Conservation (phyloP, 345 rosid species). For the Physaria fendleri region DNA sequence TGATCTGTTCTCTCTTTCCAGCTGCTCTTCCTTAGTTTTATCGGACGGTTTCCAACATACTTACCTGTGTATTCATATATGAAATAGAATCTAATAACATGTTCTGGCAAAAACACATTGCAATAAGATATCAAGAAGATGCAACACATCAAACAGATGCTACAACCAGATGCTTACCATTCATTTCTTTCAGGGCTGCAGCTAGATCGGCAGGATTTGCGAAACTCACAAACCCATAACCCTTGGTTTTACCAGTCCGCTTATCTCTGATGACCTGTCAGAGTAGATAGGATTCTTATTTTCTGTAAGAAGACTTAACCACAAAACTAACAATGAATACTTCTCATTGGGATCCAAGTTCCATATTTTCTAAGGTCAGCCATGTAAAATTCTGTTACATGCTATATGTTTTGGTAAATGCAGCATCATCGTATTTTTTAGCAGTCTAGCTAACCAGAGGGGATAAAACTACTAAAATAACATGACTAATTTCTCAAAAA, state of each 20-base stretch:
- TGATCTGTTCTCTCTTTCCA: conserved; percentile 90
- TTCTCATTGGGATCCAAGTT: not conserved
- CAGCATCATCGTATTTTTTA: conserved; percentile 8
- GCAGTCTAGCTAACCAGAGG: conserved; percentile 20
- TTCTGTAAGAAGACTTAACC: not conserved
- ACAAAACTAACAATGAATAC: not conserved
- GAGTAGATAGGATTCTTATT: not conserved
- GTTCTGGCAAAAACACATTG: not conserved
- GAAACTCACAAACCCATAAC: conserved; percentile 97
- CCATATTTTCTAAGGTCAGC: not conserved
- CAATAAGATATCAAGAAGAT: not conserved
- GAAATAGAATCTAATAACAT: not conserved
- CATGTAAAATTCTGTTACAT: not conserved
- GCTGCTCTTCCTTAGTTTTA: conserved; percentile 90
- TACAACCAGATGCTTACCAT: conserved; percentile 41
- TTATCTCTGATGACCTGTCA: conserved; percentile 91
- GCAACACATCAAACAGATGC: not conserved
- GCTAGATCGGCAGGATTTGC: conserved; percentile 80
- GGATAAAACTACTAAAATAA: not conserved
- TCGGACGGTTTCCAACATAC: conserved; percentile 95
- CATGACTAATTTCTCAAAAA: not conserved
- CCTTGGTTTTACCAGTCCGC: conserved; percentile 96
- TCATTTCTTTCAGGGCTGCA: conserved; percentile 91
- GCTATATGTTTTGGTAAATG: not conserved
- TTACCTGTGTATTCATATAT: conserved; percentile 50